Evolutionary conservation across 805 yeast genomes (phyloP).

Genomic region (Sungouiozyma intestinalis): DNA sequence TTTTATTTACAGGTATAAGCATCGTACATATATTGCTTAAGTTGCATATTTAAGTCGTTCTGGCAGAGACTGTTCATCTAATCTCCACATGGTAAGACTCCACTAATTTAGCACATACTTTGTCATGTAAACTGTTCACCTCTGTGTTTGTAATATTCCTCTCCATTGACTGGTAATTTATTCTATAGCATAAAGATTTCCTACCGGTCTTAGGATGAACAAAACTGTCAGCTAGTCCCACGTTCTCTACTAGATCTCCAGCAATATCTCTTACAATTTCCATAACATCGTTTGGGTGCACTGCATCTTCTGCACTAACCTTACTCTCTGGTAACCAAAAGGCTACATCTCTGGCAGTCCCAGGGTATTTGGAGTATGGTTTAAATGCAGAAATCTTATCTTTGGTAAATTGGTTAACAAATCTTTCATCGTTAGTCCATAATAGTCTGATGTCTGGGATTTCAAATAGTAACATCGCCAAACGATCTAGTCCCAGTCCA

Average conservation of each 20-base stretch:
- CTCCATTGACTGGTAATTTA: constrained; percentile 93
- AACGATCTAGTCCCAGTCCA: constrained; percentile 89
- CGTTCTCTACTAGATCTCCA: constrained; percentile 84
- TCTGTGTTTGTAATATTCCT: constrained; percentile 80
- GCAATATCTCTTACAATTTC: constrained; percentile 79
- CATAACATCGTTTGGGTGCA: constrained; percentile 89
- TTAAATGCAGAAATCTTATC: constrained; percentile 62
- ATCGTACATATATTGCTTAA: neutral
- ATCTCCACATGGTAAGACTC: constrained; percentile 47
- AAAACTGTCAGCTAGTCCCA: constrained; percentile 69
- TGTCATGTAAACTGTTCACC: constrained; percentile 60
- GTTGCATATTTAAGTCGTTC: neutral
- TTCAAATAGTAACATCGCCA: constrained; percentile 92
- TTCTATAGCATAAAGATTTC: constrained; percentile 76
- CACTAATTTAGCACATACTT: constrained; percentile 49
- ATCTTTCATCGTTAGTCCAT: constrained; percentile 80
- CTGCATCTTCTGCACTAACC: constrained; percentile 14
- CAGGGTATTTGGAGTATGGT: constrained; percentile 88
- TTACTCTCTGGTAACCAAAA: constrained; percentile 63
- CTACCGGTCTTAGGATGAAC: constrained; percentile 72
- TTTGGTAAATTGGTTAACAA: constrained; percentile 56
- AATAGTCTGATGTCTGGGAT: constrained; percentile 90
- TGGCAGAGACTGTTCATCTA: constrained; percentile 23
- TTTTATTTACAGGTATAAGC: neutral
- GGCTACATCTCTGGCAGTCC: constrained; percentile 76